These are phyloP conservation scores for Picochlorum sp. DNA, from an alignment of 139 green algal genomes.

Conservation along the genomic window DNA sequence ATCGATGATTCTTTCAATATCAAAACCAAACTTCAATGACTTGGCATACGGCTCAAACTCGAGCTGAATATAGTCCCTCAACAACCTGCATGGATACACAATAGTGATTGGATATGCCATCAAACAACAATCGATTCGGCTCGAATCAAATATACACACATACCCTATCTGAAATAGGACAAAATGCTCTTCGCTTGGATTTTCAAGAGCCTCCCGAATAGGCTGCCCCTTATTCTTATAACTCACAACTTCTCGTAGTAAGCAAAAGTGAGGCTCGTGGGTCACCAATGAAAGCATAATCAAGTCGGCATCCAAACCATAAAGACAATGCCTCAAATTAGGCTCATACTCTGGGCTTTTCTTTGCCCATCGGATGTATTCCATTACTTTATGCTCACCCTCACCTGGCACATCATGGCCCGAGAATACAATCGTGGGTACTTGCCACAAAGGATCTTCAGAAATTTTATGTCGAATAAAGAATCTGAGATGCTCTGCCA, in stretches of 20 bases:
- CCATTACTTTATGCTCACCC: conserved; percentile 98
- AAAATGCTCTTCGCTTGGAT: conserved; percentile 83
- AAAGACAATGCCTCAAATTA: conserved; percentile 86
- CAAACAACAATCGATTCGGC: too few relatives aligned
- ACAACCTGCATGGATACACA: conserved; percentile 37
- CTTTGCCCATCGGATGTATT: conserved; percentile 78
- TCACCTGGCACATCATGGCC: conserved; percentile 89
- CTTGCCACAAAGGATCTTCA: conserved; percentile 74
- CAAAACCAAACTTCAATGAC: conserved; percentile 37
- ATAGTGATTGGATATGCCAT: neutral
- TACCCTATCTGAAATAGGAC: conserved; percentile 85
- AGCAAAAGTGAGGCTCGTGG: conserved; percentile 93
- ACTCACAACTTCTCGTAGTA: conserved; percentile 81
- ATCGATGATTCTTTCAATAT: conserved; percentile 84
- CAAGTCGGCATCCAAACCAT: conserved; percentile 91
- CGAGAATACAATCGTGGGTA: conserved; percentile 68
- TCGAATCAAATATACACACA: conserved; percentile 1
- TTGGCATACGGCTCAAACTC: conserved; percentile 45
- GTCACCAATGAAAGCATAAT: conserved; percentile 94
- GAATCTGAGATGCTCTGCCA: conserved; percentile 73
- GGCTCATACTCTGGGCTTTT: conserved; percentile 33
- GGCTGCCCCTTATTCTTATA: conserved; percentile 64
- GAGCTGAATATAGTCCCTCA: conserved; percentile 83
- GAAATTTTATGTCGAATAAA: conserved; percentile 79
- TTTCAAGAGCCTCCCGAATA: conserved; percentile 73